A percentile compares a stretch with the other conserved stretches of the same genome.
Evolutionary conservation across 2,329 filamentous ascomycete species (phyloP).

Genomic region (Phialocephala sp.): DNA sequence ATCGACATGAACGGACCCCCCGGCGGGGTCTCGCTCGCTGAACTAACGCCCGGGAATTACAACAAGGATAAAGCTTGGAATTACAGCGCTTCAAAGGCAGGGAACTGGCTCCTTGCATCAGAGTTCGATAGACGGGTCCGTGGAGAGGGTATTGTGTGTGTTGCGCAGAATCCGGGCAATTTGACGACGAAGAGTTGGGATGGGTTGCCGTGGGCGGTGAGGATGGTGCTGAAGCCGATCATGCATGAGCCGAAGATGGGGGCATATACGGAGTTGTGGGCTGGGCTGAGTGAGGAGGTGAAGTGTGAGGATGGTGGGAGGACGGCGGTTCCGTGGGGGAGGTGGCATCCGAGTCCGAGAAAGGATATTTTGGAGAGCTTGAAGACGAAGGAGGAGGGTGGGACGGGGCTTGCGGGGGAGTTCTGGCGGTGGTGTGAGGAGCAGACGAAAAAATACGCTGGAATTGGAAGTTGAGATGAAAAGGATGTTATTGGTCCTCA

Average conservation of each 20-base stretch:
- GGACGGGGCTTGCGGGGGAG: conserved; percentile 30
- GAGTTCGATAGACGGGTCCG: conserved; percentile 20
- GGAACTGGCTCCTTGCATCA: conserved; percentile 30
- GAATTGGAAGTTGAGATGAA: too few relatives aligned
- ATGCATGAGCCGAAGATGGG: conserved; percentile 31
- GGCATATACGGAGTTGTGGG: conserved; percentile 35
- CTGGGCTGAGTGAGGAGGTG: conserved; percentile 25
- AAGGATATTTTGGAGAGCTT: conserved; percentile 31
- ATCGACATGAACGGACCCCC: conserved; percentile 25
- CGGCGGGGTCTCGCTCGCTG: conserved; percentile 23
- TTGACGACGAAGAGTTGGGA: conserved; percentile 26
- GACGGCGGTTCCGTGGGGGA: conserved; percentile 38
- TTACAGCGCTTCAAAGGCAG: conserved; percentile 31
- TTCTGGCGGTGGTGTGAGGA: conserved; percentile 38
- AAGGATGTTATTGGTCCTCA: not conserved
- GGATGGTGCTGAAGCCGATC: conserved; percentile 18
- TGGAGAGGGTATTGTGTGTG: conserved; percentile 23
- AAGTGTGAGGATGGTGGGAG: conserved; percentile 28
- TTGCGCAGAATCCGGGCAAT: conserved; percentile 29
- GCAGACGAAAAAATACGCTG: conserved; percentile 18
- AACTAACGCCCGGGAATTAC: conserved; percentile 19
- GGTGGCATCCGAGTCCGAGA: conserved; percentile 46
- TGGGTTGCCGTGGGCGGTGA: conserved; percentile 9
- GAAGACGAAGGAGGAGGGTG: conserved; percentile 30
- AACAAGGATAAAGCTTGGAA: conserved; percentile 18